Evolutionary conservation across 805 yeast species (phyloP).

Genomic region (Ogataea paradorogensis): DNA sequence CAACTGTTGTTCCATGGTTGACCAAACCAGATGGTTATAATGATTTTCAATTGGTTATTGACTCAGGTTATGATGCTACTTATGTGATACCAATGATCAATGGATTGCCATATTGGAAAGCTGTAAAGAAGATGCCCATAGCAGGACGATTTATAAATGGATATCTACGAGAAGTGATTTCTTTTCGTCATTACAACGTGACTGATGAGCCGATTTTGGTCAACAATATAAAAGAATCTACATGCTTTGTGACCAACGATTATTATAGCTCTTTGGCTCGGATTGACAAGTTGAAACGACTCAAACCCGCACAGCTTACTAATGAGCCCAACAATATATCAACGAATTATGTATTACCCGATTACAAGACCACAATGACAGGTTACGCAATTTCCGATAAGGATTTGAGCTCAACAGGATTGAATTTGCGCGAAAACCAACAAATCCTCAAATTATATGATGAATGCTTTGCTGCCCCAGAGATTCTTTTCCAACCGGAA

Average conservation of each 20-base stretch:
- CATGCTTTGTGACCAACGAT: constrained; percentile 66
- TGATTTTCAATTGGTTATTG: constrained; percentile 79
- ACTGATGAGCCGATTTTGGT: constrained; percentile 85
- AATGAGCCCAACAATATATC: constrained; percentile 34
- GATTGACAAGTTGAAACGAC: constrained; percentile 25
- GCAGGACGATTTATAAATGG: constrained; percentile 89
- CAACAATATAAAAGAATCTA: constrained; percentile 78
- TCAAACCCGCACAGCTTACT: constrained; percentile 16
- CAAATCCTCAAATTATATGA: constrained; percentile 72
- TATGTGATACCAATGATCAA: constrained; percentile 83
- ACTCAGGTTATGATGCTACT: constrained; percentile 84
- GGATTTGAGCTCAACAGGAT: constrained; percentile 6
- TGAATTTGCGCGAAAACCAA: constrained; percentile 12
- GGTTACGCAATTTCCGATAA: constrained; percentile 48
- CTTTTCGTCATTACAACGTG: constrained; percentile 90
- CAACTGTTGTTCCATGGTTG: constrained; percentile 63
- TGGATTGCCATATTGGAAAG: constrained; percentile 74
- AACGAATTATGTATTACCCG: constrained; percentile 81
- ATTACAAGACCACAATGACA: constrained; percentile 71
- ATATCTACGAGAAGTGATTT: constrained; percentile 74
- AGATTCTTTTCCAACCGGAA: constrained; percentile 81
- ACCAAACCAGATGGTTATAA: constrained; percentile 23
- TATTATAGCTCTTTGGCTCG: constrained; percentile 37
- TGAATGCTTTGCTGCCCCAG: constrained; percentile 88
- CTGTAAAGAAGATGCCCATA: constrained; percentile 72